phyloP scores from a whole-genome alignment of 2,329 filamentous ascomycete species.

The Phaeophleospora eucalypticola region DNA sequence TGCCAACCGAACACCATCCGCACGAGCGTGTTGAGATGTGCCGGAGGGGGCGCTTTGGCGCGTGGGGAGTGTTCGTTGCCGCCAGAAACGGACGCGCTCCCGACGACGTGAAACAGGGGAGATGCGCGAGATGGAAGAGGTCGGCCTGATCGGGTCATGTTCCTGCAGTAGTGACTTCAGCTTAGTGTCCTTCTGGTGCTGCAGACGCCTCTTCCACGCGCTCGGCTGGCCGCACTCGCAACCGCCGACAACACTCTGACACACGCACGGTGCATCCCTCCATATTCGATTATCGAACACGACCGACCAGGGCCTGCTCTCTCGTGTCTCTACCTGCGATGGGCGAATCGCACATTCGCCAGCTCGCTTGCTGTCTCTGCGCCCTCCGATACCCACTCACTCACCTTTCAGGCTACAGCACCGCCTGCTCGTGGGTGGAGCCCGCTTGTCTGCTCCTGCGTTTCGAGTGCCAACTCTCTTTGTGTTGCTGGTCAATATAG shows the following conservation, averaged over 20 bases:
- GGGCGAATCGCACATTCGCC: too few relatives aligned
- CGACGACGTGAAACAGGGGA: background rate
- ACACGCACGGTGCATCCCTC: background rate
- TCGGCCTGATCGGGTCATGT: too few relatives aligned
- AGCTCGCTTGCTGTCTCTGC: background rate
- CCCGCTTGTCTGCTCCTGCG: slow-evolving; percentile 4
- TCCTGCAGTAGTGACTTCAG: background rate
- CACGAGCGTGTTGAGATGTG: background rate
- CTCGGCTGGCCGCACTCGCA: background rate
- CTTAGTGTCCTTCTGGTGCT: too few relatives aligned
- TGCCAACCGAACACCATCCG: too few relatives aligned
- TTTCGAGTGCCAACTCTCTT: slow-evolving; percentile 1
- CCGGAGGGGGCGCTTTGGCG: background rate
- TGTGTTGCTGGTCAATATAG: slow-evolving; percentile 1
- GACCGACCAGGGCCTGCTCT: too few relatives aligned
- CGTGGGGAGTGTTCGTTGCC: background rate
- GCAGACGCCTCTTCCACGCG: too few relatives aligned
- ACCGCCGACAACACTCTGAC: background rate
- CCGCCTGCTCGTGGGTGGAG: slow-evolving; percentile 13
- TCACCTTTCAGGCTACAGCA: too few relatives aligned
- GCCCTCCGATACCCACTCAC: background rate
- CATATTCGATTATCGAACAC: too few relatives aligned
- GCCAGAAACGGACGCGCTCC: background rate
- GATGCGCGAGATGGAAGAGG: too few relatives aligned
- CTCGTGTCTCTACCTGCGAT: too few relatives aligned